A percentile compares a stretch with the other conserved stretches of the same genome.
phyloP scores from a whole-genome alignment of 2,329 filamentous ascomycete species.

The Penicillium hesseltinei region DNA sequence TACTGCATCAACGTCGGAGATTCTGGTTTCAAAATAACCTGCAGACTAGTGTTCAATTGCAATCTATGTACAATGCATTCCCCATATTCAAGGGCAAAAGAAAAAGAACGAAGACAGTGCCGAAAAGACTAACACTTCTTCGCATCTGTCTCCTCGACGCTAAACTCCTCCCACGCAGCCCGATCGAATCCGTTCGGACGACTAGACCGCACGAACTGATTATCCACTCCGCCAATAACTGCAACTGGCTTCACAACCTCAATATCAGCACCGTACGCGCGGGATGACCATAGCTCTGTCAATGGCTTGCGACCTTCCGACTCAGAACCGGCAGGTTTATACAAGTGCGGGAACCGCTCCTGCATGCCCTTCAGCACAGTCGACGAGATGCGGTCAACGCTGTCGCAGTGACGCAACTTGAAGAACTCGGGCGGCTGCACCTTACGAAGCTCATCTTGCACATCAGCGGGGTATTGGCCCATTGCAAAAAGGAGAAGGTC shows the following conservation, averaged over 20 bases:
- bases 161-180: slow-evolving; percentile 47
- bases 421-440: slow-evolving; percentile 56
- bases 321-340: slow-evolving; percentile 32
- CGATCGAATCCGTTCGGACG: slow-evolving; percentile 54
- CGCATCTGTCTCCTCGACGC: slow-evolving; percentile 26
- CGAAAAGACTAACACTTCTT: slow-evolving; percentile 19
- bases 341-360: slow-evolving; percentile 54
- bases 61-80: slow-evolving; percentile 6
- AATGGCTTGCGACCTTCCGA: slow-evolving; percentile 43
- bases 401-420: slow-evolving; percentile 58
- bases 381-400: slow-evolving; percentile 64
- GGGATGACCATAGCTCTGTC: slow-evolving; percentile 50
- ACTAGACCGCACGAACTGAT: slow-evolving; percentile 48
- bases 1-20: background rate
- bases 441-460: slow-evolving; percentile 54
- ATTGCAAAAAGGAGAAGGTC: slow-evolving; percentile 64
- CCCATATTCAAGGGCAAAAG: background rate
- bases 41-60: background rate
- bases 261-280: slow-evolving; percentile 48
- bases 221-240: slow-evolving; percentile 49
- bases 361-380: slow-evolving; percentile 58
- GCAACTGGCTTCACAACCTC: slow-evolving; percentile 48
- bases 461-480: slow-evolving; percentile 54
- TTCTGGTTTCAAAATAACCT: background rate
- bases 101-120: background rate